These are phyloP conservation scores for Penicillium sp. DNA, from an alignment of 2,329 filamentous ascomycete species.

Conservation along the genomic window DNA sequence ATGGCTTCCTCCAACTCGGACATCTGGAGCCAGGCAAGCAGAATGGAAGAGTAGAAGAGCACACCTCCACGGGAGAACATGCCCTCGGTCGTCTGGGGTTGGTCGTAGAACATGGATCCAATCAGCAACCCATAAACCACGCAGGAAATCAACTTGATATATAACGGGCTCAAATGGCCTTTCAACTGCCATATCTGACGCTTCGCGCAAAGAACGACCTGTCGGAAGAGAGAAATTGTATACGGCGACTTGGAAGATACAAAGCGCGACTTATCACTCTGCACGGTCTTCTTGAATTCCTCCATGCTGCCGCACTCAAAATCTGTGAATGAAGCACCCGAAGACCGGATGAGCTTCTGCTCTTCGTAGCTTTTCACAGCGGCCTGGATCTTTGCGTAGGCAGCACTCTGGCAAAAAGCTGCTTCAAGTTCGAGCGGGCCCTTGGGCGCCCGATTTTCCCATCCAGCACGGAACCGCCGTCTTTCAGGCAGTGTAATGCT, in stretches of 20 bases:
- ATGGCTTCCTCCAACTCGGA: slow-evolving; percentile 73
- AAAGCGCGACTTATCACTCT: slow-evolving; percentile 50
- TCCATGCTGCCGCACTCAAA: slow-evolving; percentile 30
- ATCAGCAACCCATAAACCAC: slow-evolving; percentile 67
- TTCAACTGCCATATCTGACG: slow-evolving; percentile 71
- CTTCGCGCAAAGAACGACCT: slow-evolving; percentile 57
- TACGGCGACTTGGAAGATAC: slow-evolving; percentile 65
- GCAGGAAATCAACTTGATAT: slow-evolving; percentile 70
- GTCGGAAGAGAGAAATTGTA: slow-evolving; percentile 66
- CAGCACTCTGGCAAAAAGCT: slow-evolving; percentile 60
- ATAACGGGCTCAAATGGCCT: slow-evolving; percentile 66
- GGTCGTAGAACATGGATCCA: slow-evolving; percentile 68
- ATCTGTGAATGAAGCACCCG: slow-evolving; percentile 44
- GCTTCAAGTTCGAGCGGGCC: slow-evolving; percentile 62
- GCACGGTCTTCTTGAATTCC: slow-evolving; percentile 58
- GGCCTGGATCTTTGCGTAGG: slow-evolving; percentile 55
- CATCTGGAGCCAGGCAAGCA: slow-evolving; percentile 64
- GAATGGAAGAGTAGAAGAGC: slow-evolving; percentile 59
- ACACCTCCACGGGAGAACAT: slow-evolving; percentile 59
- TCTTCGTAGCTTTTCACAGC: slow-evolving; percentile 59
- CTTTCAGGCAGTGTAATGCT: slow-evolving; percentile 66
- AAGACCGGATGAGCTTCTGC: slow-evolving; percentile 34
- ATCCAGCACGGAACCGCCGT: slow-evolving; percentile 60
- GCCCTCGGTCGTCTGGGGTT: slow-evolving; percentile 53
- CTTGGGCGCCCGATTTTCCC: slow-evolving; percentile 60